Base-by-base conservation (phyloP, 768 basidiomycete species). In the Calocybe gangraenosa region DNA sequence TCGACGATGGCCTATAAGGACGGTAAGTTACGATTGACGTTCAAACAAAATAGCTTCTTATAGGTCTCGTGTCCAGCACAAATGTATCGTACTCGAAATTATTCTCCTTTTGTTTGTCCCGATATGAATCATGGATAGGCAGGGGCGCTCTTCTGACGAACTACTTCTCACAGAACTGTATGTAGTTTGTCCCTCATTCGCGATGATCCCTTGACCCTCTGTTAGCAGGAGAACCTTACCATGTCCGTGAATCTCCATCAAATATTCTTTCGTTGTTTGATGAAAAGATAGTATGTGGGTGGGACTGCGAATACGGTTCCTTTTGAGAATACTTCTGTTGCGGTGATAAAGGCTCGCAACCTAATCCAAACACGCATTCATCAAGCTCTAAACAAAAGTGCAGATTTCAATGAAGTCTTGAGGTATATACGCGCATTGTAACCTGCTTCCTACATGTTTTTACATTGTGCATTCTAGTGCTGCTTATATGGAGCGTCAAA, bases 131-230 rank as follows among this genome's bases (percentile, higher is more conserved):
- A n/a, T n/a, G n/a, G n/a, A n/a, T n/a, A 90, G 87, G 78, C 54
- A 78, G 86, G 33, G 88, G 88, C 6, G 60, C 71, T 3, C 63
- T 90, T 3, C 65, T 91, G 39, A 84, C 88, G 3, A 84, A 87
- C 55, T 91, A 91, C 56, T 91, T 91, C 55, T 90, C 88, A 11
- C 88, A 91, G 52, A 91, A 91, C 47, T 79, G 88, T 87, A 58
- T 58, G 81, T 64, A 15, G 17, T 22, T 38, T 35, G 6, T 43
- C 30, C 15, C 17, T 22, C 10, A 36, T 9, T 25, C 9, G 11
- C 17, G 15, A 37, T 3, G 9, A 25, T 14, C 13, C 41, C 19
- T 32, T 40, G 19, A 40, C 5, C 20, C 39, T 7, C 32, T 37
- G 23, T 28, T 50, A 91, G 88, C 84, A 44, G 88, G 88, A 22